Conservation (phyloP, 1,284 basidiomycete genomes). For the Omphalotus olearius region DNA sequence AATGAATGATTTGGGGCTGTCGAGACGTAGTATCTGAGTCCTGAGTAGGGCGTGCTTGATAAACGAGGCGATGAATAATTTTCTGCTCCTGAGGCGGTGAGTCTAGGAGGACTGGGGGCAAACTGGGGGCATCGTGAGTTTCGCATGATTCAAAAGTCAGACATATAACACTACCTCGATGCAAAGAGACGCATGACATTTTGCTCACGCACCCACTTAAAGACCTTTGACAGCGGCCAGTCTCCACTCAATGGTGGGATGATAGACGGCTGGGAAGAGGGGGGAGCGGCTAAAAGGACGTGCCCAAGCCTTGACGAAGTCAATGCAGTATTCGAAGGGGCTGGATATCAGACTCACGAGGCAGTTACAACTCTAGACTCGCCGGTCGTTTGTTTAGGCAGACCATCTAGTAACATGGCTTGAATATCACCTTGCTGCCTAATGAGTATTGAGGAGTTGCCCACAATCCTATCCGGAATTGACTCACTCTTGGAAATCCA, state of each 20-base stretch:
- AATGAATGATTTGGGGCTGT: constrained; percentile 26
- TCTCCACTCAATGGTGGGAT: constrained; percentile 48
- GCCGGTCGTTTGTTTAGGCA: constrained; percentile 6
- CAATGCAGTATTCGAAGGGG: constrained; percentile 1
- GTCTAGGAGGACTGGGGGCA: constrained; percentile 39
- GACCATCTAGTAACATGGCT: constrained; percentile 10
- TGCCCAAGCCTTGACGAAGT: constrained; percentile 47
- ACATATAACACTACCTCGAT: constrained; percentile 41
- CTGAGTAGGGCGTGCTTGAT: constrained; percentile 33
- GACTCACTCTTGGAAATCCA: constrained; percentile 31
- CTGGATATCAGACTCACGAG: constrained; percentile 33
- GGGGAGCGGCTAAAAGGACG: constrained; percentile 41
- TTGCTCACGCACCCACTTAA: constrained; percentile 43
- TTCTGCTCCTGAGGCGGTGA: constrained; percentile 32
- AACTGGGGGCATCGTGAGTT: constrained; percentile 28
- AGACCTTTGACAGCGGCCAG: constrained; percentile 36
- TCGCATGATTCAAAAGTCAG: constrained; percentile 6
- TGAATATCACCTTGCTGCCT: constrained; percentile 19
- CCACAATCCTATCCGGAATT: neutral
- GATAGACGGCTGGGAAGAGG: constrained; percentile 33
- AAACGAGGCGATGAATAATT: constrained; percentile 52
- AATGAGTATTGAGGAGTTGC: neutral
- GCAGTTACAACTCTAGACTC: constrained; percentile 33
- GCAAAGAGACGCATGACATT: constrained; percentile 40
- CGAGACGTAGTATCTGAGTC: constrained; percentile 8